These are phyloP conservation scores for Coemansia furcata DNA, from an alignment of 192 early-diverging fungal genomes.

Conservation along the genomic window DNA sequence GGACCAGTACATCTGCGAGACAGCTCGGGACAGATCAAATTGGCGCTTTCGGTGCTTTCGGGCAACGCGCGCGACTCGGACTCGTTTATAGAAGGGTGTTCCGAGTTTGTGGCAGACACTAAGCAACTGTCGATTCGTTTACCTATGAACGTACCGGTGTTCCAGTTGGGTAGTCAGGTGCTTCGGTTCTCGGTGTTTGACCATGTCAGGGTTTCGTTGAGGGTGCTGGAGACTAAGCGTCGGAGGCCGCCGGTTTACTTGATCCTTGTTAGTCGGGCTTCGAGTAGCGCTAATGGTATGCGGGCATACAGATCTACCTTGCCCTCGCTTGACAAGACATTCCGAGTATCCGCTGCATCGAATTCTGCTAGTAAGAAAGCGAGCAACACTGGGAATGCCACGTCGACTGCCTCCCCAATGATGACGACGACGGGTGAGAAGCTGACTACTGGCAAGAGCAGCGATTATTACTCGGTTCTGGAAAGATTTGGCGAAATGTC, in stretches of 20 bases:
- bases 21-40: conserved; percentile 51
- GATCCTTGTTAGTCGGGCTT: conserved; percentile 57
- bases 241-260: conserved; percentile 64
- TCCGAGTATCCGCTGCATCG: conserved; percentile 17
- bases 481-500: conserved; percentile 52
- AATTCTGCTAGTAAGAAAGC: background rate
- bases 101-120: conserved; percentile 48
- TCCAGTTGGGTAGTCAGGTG: conserved; percentile 32
- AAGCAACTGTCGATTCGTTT: conserved; percentile 19
- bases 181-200: conserved; percentile 63
- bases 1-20: conserved; percentile 70
- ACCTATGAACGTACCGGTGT: conserved; percentile 29
- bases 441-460: conserved; percentile 3
- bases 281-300: background rate
- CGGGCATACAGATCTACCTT: conserved; percentile 25
- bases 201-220: conserved; percentile 59
- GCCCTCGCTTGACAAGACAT: conserved; percentile 21
- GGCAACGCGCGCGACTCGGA: conserved; percentile 44
- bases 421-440: background rate
- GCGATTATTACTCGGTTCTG: conserved; percentile 45
- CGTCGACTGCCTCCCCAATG: background rate
- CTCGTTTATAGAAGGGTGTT: conserved; percentile 53
- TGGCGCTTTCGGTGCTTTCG: conserved; percentile 63
- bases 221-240: conserved; percentile 59
- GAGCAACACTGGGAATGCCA: background rate